These are phyloP conservation scores for Trichosporon coremiiforme DNA, from an alignment of 1,284 basidiomycete species.

Conservation along the genomic window DNA sequence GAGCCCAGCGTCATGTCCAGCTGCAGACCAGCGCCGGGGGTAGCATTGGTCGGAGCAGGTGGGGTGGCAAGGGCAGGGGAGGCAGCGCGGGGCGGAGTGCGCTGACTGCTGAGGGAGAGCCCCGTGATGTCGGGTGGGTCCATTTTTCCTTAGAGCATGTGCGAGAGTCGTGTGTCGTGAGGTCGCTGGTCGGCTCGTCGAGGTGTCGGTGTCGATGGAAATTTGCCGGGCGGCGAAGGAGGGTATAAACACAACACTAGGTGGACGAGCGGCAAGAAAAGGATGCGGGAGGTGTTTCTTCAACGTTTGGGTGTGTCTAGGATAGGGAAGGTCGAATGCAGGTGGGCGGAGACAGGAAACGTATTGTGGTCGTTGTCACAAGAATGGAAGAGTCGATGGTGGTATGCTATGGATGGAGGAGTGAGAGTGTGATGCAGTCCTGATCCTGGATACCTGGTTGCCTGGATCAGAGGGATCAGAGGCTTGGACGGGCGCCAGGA, in stretches of 20 bases:
- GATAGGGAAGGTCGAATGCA: conserved; percentile 8
- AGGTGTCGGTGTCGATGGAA: conserved; percentile 4
- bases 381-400: conserved; percentile 2
- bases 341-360: conserved; percentile 14
- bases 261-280: not conserved
- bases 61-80: conserved; percentile 18
- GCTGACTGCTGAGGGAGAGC: conserved; percentile 9
- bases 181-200: not conserved
- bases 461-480: not conserved
- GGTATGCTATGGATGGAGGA: conserved; percentile 10
- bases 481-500: not conserved
- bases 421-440: conserved; percentile 13
- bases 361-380: conserved; percentile 10
- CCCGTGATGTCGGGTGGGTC: conserved; percentile 22
- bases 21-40: conserved; percentile 27
- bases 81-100: conserved; percentile 18
- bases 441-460: conserved; percentile 10
- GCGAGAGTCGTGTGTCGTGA: not conserved
- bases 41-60: conserved; percentile 20
- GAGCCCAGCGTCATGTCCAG: conserved; percentile 43
- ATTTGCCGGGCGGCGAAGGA: conserved; percentile 12
- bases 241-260: conserved; percentile 10
- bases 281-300: not conserved
- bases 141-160: conserved; percentile 19
- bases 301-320: not conserved